Evolutionary conservation across 2,329 filamentous ascomycete species (phyloP).

Genomic region (Helotiales sp.): DNA sequence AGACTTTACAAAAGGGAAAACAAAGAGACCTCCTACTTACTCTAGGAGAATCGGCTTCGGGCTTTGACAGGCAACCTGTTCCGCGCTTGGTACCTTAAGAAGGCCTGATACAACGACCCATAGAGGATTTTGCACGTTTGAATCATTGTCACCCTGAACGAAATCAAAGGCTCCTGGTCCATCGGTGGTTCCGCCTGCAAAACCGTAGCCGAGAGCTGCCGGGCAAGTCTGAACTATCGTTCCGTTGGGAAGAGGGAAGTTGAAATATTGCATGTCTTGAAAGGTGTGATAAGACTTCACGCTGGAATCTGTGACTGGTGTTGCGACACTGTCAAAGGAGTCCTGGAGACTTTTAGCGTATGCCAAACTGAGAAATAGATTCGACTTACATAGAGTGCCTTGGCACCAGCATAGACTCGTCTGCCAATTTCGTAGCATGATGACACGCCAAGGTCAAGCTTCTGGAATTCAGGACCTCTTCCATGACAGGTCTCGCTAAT

Average conservation of each 20-base stretch:
- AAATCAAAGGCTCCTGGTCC: constrained; percentile 92
- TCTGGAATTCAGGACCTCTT: constrained; percentile 67
- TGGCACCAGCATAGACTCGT: constrained; percentile 64
- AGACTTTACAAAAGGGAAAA: too few species aligned
- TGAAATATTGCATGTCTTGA: constrained; percentile 76
- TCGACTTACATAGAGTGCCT: constrained; percentile 49
- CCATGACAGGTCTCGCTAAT: constrained; percentile 69
- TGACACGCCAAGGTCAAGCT: constrained; percentile 68
- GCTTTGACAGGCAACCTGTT: constrained; percentile 53
- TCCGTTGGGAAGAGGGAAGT: constrained; percentile 73
- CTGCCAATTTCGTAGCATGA: constrained; percentile 76
- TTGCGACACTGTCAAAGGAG: constrained; percentile 29
- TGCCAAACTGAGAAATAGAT: not conserved
- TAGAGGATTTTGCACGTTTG: constrained; percentile 61
- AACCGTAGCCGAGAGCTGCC: constrained; percentile 84
- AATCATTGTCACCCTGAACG: constrained; percentile 75
- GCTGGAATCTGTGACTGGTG: constrained; percentile 57
- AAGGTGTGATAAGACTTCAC: constrained; percentile 85
- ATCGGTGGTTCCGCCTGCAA: constrained; percentile 88
- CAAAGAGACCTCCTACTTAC: too few species aligned
- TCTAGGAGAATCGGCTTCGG: constrained; percentile 86
- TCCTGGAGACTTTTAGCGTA: constrained; percentile 24
- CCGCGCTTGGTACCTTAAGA: constrained; percentile 65
- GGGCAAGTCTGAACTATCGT: constrained; percentile 73
- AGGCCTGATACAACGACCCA: constrained; percentile 75